Conservation (phyloP, 176 grass and related monocot species). For the Triticum timopheevii region DNA sequence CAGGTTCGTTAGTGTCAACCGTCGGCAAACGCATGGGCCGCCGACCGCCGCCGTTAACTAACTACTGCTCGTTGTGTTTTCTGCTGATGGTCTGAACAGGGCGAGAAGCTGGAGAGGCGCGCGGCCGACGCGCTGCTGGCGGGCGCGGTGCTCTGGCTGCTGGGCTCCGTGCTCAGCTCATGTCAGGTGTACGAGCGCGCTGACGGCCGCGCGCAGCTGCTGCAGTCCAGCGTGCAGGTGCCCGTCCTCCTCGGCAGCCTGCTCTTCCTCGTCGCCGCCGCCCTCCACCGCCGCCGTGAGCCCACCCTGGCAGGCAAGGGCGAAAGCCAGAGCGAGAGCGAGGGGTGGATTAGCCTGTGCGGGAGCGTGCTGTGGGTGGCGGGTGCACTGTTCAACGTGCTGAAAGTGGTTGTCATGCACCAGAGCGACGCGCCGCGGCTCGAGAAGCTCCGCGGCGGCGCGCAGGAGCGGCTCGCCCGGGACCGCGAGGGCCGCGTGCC, state of each 20-base stretch:
- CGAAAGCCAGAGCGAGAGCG: neutral
- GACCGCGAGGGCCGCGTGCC: slow-evolving; percentile 55
- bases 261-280: slow-evolving; percentile 63
- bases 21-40: neutral
- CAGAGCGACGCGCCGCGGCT: slow-evolving; percentile 55
- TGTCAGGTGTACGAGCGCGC: slow-evolving; percentile 89
- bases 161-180: slow-evolving; percentile 59
- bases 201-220: slow-evolving; percentile 71
- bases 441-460: slow-evolving; percentile 86
- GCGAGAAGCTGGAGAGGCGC: slow-evolving; percentile 27
- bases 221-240: slow-evolving; percentile 69
- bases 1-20: slow-evolving; percentile 5
- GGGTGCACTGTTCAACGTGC: slow-evolving; percentile 55
- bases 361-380: slow-evolving; percentile 66
- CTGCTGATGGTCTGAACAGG: neutral
- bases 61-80: neutral
- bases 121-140: slow-evolving; percentile 51
- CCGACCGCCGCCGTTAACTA: neutral
- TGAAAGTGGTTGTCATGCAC: slow-evolving; percentile 73
- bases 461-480: slow-evolving; percentile 68
- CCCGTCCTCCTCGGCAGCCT: slow-evolving; percentile 76
- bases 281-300: slow-evolving; percentile 34
- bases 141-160: slow-evolving; percentile 56
- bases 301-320: neutral
- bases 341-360: slow-evolving; percentile 44